Conservation (phyloP, 2,329 filamentous ascomycete species). For the Arachnopeziza araneosa region DNA sequence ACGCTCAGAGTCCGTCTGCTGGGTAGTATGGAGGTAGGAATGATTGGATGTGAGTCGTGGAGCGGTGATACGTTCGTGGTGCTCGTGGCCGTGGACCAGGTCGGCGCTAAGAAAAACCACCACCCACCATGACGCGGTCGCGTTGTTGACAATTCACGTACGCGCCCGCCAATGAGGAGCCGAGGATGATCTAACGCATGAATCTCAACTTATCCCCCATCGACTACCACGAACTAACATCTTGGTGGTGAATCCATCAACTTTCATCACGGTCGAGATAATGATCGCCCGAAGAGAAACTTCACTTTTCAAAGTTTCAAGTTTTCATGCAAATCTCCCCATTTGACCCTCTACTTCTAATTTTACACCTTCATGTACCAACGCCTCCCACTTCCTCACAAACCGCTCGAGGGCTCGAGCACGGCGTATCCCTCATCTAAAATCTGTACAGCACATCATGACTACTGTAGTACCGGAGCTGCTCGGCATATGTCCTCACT, state of each 20-base stretch:
- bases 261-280: too few species aligned
- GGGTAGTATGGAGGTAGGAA: neutral
- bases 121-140: neutral
- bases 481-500: neutral
- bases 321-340: neutral
- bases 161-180: neutral
- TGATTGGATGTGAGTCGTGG: neutral
- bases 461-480: neutral
- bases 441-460: constrained; percentile 27
- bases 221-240: neutral
- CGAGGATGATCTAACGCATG: neutral
- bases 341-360: neutral
- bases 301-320: neutral
- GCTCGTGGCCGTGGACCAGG: neutral
- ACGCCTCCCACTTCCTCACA: neutral
- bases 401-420: neutral
- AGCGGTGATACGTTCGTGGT: neutral
- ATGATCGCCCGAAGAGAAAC: neutral
- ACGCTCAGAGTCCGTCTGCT: neutral
- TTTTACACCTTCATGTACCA: neutral
- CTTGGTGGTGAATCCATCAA: neutral
- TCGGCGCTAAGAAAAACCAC: neutral
- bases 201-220: neutral
- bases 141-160: neutral
- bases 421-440: constrained; percentile 19